phyloP scores from a whole-genome alignment of 805 yeast species.

The Kodamaea leandrae region DNA sequence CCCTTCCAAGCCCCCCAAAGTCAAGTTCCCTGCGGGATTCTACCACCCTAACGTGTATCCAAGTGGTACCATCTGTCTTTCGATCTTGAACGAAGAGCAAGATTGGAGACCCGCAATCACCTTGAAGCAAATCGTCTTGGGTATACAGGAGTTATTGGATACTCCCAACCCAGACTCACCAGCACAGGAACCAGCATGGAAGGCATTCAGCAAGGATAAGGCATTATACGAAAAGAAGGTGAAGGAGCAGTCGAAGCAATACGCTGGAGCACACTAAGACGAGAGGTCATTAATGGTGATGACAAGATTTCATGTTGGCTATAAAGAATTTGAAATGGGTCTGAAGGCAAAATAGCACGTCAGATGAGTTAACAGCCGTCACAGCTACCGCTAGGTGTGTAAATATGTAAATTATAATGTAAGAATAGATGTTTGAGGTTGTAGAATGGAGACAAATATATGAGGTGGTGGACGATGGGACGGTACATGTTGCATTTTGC shows the following conservation, averaged over 20 bases:
- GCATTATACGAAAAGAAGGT: conserved; percentile 73
- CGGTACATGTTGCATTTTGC: too few relatives aligned
- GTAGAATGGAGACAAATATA: too few relatives aligned
- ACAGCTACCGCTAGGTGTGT: too few relatives aligned
- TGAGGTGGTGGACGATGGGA: too few relatives aligned
- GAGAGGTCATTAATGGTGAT: too few relatives aligned
- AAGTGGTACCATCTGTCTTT: conserved; percentile 91
- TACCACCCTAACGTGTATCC: conserved; percentile 98
- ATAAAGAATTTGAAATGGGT: too few relatives aligned
- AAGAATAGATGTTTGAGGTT: too few relatives aligned
- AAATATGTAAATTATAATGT: too few relatives aligned
- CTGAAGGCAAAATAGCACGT: too few relatives aligned
- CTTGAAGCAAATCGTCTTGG: conserved; percentile 81
- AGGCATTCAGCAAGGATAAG: conserved; percentile 70
- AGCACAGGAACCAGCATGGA: conserved; percentile 97
- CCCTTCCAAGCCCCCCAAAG: conserved; percentile 96
- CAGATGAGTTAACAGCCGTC: too few relatives aligned
- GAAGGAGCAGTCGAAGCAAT: conserved; percentile 73
- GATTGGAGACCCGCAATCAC: conserved; percentile 99
- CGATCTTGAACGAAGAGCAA: conserved; percentile 89
- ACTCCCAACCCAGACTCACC: conserved; percentile 94
- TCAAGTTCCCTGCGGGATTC: conserved; percentile 82
- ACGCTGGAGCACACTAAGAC: conserved; percentile 41
- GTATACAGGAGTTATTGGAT: conserved; percentile 87
- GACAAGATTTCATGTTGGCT: too few relatives aligned